phyloP scores from a whole-genome alignment of 1,284 basidiomycete species.

The Trametes polyzona region DNA sequence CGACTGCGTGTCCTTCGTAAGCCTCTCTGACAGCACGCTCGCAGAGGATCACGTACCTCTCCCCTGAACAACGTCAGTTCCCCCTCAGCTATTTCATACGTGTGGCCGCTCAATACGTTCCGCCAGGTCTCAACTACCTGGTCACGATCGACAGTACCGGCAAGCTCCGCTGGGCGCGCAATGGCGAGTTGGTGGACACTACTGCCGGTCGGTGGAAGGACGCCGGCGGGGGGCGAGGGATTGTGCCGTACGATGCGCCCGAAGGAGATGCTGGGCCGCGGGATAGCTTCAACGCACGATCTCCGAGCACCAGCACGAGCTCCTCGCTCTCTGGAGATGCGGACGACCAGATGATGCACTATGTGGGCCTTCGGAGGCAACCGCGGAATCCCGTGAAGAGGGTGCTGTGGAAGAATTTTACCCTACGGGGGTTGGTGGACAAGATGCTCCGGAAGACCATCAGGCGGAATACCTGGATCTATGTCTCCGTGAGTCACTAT shows the following conservation, averaged over 20 bases:
- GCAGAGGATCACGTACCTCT: constrained; percentile 59
- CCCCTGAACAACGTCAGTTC: constrained; percentile 63
- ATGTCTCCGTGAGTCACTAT: constrained; percentile 55
- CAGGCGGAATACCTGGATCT: constrained; percentile 71
- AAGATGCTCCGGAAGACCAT: constrained; percentile 64
- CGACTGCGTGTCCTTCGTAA: background rate
- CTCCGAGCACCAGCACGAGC: constrained; percentile 14
- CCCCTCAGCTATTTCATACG: background rate
- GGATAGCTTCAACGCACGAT: constrained; percentile 31
- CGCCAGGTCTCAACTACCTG: constrained; percentile 66
- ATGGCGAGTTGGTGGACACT: constrained; percentile 66
- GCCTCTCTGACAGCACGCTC: background rate
- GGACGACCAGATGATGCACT: constrained; percentile 53
- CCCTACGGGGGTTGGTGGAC: constrained; percentile 57
- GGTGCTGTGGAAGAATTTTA: constrained; percentile 50
- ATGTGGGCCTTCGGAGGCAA: constrained; percentile 40
- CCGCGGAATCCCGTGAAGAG: constrained; percentile 44
- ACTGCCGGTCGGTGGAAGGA: constrained; percentile 68
- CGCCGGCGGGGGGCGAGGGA: constrained; percentile 58
- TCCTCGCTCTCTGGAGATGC: constrained; percentile 28
- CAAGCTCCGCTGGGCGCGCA: constrained; percentile 71
- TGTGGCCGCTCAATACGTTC: background rate
- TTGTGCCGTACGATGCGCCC: constrained; percentile 49
- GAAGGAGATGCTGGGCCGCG: constrained; percentile 27
- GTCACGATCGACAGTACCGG: constrained; percentile 67